Conservation (phyloP, 2,329 filamentous ascomycete genomes). For the Neopestalotiopsis rosae region DNA sequence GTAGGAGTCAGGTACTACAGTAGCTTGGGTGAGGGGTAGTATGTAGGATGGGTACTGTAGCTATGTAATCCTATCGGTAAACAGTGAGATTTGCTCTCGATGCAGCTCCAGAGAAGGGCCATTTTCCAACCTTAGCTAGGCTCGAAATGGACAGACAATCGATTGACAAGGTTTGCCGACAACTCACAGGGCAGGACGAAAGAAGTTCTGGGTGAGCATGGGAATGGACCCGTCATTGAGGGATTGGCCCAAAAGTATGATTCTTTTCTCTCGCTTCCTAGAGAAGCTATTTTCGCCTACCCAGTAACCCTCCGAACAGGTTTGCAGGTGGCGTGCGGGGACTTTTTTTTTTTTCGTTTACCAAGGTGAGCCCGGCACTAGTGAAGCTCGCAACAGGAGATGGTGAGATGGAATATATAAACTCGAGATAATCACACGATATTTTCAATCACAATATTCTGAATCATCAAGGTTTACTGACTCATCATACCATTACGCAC, state of each 20-base stretch:
- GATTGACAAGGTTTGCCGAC: not conserved
- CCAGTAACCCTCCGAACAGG: not conserved
- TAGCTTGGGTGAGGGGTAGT: not conserved
- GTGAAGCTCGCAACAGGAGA: not conserved
- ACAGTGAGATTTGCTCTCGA: no score
- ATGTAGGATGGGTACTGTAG: not conserved
- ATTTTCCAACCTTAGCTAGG: not conserved
- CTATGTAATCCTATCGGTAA: no score
- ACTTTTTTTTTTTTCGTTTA: not conserved
- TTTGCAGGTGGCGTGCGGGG: conserved; percentile 1
- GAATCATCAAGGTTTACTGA: conserved; percentile 1
- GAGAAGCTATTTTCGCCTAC: not conserved
- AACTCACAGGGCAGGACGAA: not conserved
- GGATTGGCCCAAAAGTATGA: not conserved
- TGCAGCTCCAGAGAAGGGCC: no score
- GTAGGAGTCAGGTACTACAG: not conserved
- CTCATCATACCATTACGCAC: conserved; percentile 6
- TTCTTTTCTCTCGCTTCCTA: not conserved
- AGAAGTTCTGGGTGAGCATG: not conserved
- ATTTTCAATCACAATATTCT: not conserved
- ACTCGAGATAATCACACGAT: conserved; percentile 10
- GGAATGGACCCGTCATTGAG: not conserved
- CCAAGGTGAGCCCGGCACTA: conserved; percentile 1
- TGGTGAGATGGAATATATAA: conserved; percentile 6
- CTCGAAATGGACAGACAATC: not conserved